phyloP scores from a whole-genome alignment of 176 grass and related monocot genomes.

The Chloris gayana region DNA sequence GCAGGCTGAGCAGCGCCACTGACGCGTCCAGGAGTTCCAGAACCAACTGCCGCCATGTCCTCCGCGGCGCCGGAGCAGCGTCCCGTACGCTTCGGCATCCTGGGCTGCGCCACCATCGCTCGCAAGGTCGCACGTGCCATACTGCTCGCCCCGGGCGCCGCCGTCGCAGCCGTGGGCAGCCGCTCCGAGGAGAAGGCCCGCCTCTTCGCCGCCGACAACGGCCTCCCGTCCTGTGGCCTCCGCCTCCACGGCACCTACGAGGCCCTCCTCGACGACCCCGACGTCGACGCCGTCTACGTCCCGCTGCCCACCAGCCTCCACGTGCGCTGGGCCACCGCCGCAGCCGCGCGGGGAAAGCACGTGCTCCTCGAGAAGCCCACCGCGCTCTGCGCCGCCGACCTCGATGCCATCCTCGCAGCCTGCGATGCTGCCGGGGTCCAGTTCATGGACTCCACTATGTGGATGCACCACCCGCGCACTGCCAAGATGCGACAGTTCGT shows the following conservation, averaged over 20 bases:
- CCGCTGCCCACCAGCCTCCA: conserved; percentile 85
- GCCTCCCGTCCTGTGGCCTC: conserved; percentile 36
- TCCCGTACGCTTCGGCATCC: conserved; percentile 71
- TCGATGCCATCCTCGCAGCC: conserved; percentile 66
- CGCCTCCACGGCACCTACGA: conserved; percentile 71
- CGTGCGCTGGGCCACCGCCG: conserved; percentile 66
- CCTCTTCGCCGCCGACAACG: conserved; percentile 61
- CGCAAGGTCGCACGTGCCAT: conserved; percentile 75
- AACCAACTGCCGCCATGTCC: neutral
- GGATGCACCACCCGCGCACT: conserved; percentile 90
- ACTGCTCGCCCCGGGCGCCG: conserved; percentile 44
- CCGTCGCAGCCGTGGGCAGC: conserved; percentile 61
- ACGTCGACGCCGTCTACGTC: conserved; percentile 75
- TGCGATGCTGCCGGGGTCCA: conserved; percentile 56
- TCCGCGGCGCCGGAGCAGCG: neutral
- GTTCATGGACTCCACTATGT: conserved; percentile 97
- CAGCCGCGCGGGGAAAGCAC: conserved; percentile 67
- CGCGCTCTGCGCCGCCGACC: conserved; percentile 67
- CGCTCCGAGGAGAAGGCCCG: conserved; percentile 69
- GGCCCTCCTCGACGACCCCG: conserved; percentile 66
- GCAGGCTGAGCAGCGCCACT: no score
- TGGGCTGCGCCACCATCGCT: conserved; percentile 78
- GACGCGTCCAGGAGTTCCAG: no score
- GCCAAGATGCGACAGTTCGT: conserved; percentile 77
- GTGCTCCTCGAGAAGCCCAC: conserved; percentile 91